A percentile compares a stretch with the other conserved stretches of the same genome.
Conservation (phyloP, 306 rosid species). For the Luffa aegyptiaca region DNA sequence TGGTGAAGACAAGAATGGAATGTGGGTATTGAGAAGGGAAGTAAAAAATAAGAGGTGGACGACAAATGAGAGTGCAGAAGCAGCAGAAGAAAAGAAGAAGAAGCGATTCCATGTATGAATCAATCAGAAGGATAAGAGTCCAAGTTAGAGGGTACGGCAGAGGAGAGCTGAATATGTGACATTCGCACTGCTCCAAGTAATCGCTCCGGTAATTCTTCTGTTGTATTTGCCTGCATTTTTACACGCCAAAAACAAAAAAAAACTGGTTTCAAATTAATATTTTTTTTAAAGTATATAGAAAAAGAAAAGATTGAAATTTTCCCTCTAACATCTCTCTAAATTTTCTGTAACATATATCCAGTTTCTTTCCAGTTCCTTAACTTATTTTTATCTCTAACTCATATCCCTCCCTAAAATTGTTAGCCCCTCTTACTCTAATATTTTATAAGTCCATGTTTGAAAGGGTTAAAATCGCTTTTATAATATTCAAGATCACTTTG, state of each 20-base stretch:
- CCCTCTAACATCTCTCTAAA: no score
- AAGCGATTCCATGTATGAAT: not conserved
- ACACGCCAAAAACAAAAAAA: not conserved
- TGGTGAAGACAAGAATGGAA: not conserved
- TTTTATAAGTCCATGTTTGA: no score
- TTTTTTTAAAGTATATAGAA: not conserved
- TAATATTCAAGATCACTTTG: no score
- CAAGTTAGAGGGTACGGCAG: constrained; percentile 70
- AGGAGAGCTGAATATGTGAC: constrained; percentile 69
- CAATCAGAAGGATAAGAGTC: constrained; percentile 45
- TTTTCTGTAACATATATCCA: no score
- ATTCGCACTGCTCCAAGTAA: constrained; percentile 90
- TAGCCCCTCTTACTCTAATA: no score
- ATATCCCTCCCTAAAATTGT: no score
- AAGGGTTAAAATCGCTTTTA: no score
- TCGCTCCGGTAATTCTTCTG: constrained; percentile 90
- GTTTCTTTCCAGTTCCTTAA: no score
- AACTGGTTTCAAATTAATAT: not conserved
- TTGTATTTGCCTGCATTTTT: constrained; percentile 56
- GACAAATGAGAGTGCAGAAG: not conserved
- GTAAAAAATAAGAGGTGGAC: not conserved
- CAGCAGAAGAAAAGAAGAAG: not conserved
- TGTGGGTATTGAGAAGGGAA: not conserved
- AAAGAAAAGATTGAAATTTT: no score
- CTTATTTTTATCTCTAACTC: no score